Conservation (phyloP, 2,329 filamentous ascomycete species). For the Pseudogymnoascus sp. region DNA sequence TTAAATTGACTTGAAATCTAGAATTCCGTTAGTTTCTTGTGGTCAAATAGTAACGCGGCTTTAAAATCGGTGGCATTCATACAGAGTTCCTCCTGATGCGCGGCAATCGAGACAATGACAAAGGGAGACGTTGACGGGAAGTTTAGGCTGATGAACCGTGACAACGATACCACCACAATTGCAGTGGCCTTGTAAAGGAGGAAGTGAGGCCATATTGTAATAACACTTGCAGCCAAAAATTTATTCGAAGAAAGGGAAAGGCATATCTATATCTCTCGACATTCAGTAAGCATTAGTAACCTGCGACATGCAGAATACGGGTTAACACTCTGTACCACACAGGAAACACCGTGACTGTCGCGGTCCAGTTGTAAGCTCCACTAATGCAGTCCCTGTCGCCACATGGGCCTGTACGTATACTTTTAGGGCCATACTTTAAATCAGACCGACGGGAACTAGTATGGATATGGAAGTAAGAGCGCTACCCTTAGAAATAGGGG, state of each 20-base stretch:
- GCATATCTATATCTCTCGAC: background rate
- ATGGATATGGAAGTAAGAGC: background rate
- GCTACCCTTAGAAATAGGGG: background rate
- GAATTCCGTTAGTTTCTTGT: background rate
- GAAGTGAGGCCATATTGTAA: background rate
- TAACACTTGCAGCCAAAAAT: background rate
- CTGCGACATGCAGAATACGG: background rate
- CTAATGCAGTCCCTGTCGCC: too few species aligned
- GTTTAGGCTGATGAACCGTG: conserved; percentile 10
- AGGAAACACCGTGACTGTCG: background rate
- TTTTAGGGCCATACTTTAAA: background rate
- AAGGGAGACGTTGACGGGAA: conserved; percentile 10
- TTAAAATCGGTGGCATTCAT: background rate
- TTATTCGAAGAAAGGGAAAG: background rate
- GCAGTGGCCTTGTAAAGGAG: conserved; percentile 10
- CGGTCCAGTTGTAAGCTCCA: background rate
- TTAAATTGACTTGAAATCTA: conserved; percentile 13
- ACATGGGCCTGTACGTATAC: background rate
- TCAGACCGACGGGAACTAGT: background rate
- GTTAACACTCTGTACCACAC: background rate
- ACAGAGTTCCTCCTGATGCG: conserved; percentile 10
- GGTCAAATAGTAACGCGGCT: background rate
- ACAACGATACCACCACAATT: conserved; percentile 15
- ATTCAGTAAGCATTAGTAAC: background rate
- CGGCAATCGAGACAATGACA: conserved; percentile 15